phyloP scores from a whole-genome alignment of 225 moss, liverwort and hornwort species.

The Pleurozium schreberi region DNA sequence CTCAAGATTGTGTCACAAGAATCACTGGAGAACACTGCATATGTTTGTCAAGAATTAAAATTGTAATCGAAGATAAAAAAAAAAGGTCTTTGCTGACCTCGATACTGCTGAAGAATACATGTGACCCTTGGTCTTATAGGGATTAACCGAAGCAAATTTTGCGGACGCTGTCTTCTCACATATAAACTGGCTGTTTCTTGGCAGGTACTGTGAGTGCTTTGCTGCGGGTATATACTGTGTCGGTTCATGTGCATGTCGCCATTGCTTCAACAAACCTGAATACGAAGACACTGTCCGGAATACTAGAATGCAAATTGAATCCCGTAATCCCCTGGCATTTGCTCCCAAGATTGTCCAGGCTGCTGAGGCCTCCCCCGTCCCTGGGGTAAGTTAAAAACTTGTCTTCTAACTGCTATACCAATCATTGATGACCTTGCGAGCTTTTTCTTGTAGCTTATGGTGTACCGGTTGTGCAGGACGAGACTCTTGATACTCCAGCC shows the following conservation, averaged over 20 bases:
- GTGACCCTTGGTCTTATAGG: not conserved
- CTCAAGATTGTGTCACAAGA: not conserved
- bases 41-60: not conserved
- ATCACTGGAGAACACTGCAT: not conserved
- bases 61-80: not conserved
- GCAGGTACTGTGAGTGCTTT: conserved; percentile 95
- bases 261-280: conserved; percentile 96
- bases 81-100: not conserved
- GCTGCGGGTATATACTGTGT: conserved; percentile 87
- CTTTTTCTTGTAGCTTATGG: not conserved
- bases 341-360: conserved; percentile 88
- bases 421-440: not conserved
- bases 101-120: too few species aligned
- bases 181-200: not conserved
- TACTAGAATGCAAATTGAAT: conserved; percentile 70
- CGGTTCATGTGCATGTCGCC: conserved; percentile 82
- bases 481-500: conserved; percentile 64
- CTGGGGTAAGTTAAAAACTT: conserved; percentile 33
- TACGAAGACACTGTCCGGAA: conserved; percentile 67
- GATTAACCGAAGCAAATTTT: not conserved
- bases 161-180: not conserved
- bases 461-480: conserved; percentile 39
- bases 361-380: conserved; percentile 54
- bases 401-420: not conserved
- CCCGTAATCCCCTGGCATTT: conserved; percentile 87